Evolutionary conservation across 768 basidiomycete genomes (phyloP).

Genomic region (Udeniomyces megalosporus): DNA sequence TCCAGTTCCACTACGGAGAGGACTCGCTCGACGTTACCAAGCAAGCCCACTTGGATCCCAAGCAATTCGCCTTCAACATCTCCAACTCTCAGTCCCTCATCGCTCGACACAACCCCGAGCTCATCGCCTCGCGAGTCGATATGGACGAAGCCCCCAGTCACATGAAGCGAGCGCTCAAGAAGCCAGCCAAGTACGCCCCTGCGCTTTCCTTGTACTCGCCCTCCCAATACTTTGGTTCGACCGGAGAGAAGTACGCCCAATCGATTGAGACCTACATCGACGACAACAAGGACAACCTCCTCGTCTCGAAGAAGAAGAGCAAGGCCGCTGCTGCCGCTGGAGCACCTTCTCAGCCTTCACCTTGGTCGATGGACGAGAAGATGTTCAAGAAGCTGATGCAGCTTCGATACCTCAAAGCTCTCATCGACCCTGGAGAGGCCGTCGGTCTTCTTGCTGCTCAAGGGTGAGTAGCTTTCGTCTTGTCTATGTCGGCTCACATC

Average conservation of each 20-base stretch:
- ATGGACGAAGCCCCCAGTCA: conserved; percentile 50
- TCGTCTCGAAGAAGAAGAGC: conserved; percentile 28
- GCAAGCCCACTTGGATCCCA: conserved; percentile 67
- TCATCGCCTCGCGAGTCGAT: conserved; percentile 40
- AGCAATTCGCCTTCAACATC: conserved; percentile 80
- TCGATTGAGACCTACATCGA: conserved; percentile 64
- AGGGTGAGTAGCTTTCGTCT: conserved; percentile 44
- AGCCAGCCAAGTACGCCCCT: conserved; percentile 49
- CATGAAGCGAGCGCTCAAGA: conserved; percentile 75
- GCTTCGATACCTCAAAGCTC: conserved; percentile 76
- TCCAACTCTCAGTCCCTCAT: conserved; percentile 67
- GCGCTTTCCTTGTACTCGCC: conserved; percentile 61
- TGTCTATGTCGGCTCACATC: neutral
- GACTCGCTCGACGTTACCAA: conserved; percentile 93
- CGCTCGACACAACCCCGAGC: conserved; percentile 47
- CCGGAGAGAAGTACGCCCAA: conserved; percentile 78
- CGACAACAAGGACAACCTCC: conserved; percentile 46
- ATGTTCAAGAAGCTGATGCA: conserved; percentile 73
- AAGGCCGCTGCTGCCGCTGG: conserved; percentile 15
- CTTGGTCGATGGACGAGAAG: conserved; percentile 25
- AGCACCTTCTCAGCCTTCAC: conserved; percentile 8
- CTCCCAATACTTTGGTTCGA: conserved; percentile 63
- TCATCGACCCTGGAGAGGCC: conserved; percentile 97
- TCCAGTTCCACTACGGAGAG: conserved; percentile 94
- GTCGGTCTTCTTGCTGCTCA: conserved; percentile 93